Evolutionary conservation across 129 eudicot species (phyloP).

Genomic region (Chrysanthemum seticuspe): DNA sequence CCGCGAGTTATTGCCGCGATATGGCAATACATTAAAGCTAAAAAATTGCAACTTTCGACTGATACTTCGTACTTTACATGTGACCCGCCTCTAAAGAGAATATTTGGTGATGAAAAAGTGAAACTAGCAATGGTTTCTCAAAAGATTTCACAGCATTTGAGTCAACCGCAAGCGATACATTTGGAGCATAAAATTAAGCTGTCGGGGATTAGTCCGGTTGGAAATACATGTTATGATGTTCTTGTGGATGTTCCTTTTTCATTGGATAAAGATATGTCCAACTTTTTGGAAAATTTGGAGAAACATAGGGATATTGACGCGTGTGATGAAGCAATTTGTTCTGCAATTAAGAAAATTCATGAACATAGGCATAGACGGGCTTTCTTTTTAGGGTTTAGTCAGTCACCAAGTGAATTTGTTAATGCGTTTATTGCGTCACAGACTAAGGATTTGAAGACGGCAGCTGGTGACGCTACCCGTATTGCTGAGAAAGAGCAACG

Average conservation of each 20-base stretch:
- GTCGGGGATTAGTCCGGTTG: constrained; percentile 63
- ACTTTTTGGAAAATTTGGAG: constrained; percentile 63
- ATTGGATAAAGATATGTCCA: constrained; percentile 67
- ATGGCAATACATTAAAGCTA: constrained; percentile 83
- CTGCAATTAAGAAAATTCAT: constrained; percentile 79
- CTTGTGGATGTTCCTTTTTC: constrained; percentile 75
- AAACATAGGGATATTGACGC: constrained; percentile 76
- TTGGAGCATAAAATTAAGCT: constrained; percentile 82
- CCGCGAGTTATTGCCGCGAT: constrained; percentile 70
- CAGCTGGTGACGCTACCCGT: constrained; percentile 67
- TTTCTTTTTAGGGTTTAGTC: constrained; percentile 94
- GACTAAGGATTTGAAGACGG: constrained; percentile 77
- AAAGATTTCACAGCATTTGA: constrained; percentile 64
- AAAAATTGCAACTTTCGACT: constrained; percentile 62
- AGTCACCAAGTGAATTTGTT: constrained; percentile 87
- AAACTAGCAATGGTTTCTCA: constrained; percentile 63
- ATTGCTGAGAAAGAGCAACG: constrained; percentile 67
- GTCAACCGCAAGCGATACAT: constrained; percentile 77
- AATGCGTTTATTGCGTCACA: constrained; percentile 77
- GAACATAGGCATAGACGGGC: constrained; percentile 79
- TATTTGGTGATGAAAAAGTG: constrained; percentile 85
- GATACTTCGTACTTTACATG: constrained; percentile 78
- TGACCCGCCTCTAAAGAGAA: constrained; percentile 72
- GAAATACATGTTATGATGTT: constrained; percentile 86
- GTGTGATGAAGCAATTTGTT: constrained; percentile 68